These are phyloP conservation scores for Mrakia frigida DNA, from an alignment of 768 basidiomycete species.

Conservation along the genomic window DNA sequence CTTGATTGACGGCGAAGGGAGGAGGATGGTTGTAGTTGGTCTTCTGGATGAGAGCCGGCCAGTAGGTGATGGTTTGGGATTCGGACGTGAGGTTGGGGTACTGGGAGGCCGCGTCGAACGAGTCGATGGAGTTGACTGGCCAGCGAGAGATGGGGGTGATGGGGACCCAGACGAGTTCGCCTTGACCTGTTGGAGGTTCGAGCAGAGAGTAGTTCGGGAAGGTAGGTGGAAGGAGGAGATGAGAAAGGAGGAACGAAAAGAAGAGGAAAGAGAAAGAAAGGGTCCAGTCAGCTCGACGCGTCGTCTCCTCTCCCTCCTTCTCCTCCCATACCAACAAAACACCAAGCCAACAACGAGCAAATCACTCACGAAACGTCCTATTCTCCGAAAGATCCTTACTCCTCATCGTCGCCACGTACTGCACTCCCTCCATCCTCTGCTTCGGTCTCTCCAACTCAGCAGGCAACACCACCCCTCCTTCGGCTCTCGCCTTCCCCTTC, in stretches of 20 bases:
- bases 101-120: background rate
- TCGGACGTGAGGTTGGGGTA: background rate
- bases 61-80: background rate
- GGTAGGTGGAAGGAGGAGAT: no score
- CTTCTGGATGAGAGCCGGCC: constrained; percentile 9
- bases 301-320: no score
- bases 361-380: background rate
- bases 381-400: background rate
- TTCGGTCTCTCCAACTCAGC: background rate
- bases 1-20: background rate
- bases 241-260: no score
- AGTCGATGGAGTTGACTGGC: no score
- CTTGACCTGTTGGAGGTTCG: background rate
- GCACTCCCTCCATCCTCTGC: background rate
- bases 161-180: constrained; percentile 10
- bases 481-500: background rate
- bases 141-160: background rate
- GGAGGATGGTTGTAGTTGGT: background rate
- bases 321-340: no score
- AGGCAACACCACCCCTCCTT: background rate
- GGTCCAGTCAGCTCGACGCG: background rate
- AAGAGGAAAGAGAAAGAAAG: no score
- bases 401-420: background rate
- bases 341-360: no score
- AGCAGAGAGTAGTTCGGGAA: no score